phyloP scores from a whole-genome alignment of 352 stramenopile species.

The Pelagophyceae sp. region DNA sequence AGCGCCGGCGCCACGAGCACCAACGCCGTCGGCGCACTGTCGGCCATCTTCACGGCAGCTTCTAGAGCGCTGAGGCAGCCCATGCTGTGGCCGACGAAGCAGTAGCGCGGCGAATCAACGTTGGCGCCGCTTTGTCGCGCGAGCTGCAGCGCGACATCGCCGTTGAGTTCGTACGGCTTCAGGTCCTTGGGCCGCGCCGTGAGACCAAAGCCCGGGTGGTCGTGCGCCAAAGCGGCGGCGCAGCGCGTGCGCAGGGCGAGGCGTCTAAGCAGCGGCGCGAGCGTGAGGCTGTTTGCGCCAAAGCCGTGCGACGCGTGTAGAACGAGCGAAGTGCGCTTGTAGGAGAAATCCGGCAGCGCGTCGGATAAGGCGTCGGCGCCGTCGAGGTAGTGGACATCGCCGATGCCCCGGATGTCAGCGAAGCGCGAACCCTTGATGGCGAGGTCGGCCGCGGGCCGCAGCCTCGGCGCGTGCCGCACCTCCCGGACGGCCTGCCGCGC shows the following conservation, averaged over 20 bases:
- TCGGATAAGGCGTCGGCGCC: background rate
- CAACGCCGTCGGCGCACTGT: background rate
- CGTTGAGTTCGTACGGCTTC: background rate
- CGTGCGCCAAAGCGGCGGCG: background rate
- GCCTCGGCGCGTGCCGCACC: background rate
- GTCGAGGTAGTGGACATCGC: background rate
- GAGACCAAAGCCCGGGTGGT: constrained; percentile 15
- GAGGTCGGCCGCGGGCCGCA: background rate
- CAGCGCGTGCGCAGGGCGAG: background rate
- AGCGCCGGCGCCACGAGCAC: background rate
- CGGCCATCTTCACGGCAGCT: background rate
- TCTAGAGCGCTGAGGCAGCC: background rate
- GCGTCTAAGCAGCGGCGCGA: background rate
- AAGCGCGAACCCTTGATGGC: background rate
- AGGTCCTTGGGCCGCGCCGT: background rate
- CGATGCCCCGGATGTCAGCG: background rate
- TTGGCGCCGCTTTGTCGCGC: too few relatives aligned
- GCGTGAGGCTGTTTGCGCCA: background rate
- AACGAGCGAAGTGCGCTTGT: background rate
- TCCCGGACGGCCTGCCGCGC: background rate
- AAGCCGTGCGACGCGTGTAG: constrained; percentile 18
- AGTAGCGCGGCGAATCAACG: background rate
- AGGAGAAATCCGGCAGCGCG: too few relatives aligned
- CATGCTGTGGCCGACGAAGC: constrained; percentile 14
- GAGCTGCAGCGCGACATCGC: background rate